Percentiles rank a stretch among this genome's conserved stretches.
Conservation (phyloP, 2,329 filamentous ascomycete genomes). For the Trichoderma hamatum region DNA sequence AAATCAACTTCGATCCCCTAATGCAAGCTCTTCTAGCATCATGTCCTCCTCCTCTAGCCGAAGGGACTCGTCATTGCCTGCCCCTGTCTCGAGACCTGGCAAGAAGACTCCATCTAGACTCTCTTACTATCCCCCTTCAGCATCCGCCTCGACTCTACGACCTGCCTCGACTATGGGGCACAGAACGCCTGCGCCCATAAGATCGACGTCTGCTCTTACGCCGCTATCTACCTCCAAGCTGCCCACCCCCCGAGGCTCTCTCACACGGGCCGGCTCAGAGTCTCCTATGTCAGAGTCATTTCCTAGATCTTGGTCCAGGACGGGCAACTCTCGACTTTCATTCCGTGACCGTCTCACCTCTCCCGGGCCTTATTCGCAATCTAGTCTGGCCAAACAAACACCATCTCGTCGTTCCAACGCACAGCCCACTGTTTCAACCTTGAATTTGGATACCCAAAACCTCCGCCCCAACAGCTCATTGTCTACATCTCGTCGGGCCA, state of each 20-base stretch:
- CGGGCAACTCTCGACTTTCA: slow-evolving; percentile 50
- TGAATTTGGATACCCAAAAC: slow-evolving; percentile 37
- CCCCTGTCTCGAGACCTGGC: slow-evolving; percentile 44
- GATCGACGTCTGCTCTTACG: slow-evolving; percentile 49
- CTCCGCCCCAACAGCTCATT: slow-evolving; percentile 61
- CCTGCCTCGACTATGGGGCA: slow-evolving; percentile 52
- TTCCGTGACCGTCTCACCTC: slow-evolving; percentile 58
- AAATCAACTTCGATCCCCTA: slow-evolving; percentile 53
- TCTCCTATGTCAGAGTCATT: slow-evolving; percentile 50
- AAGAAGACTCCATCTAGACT: slow-evolving; percentile 50
- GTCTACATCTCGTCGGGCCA: slow-evolving; percentile 54
- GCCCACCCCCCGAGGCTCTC: slow-evolving; percentile 53
- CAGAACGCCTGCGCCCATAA: slow-evolving; percentile 48
- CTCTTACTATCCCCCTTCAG: slow-evolving; percentile 50
- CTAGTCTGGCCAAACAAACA: slow-evolving; percentile 49
- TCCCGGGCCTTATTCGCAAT: slow-evolving; percentile 53
- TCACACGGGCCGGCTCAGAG: slow-evolving; percentile 50
- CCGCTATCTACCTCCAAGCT: slow-evolving; percentile 51
- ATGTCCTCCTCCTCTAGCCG: slow-evolving; percentile 51
- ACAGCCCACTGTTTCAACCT: slow-evolving; percentile 49
- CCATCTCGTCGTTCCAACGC: slow-evolving; percentile 58
- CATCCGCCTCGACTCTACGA: slow-evolving; percentile 45
- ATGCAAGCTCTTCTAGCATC: slow-evolving; percentile 50
- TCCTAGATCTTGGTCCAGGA: slow-evolving; percentile 47
- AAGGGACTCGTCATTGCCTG: slow-evolving; percentile 53